Base-by-base conservation (phyloP, 176 grass and related monocot genomes). In the Oryza nivara region DNA sequence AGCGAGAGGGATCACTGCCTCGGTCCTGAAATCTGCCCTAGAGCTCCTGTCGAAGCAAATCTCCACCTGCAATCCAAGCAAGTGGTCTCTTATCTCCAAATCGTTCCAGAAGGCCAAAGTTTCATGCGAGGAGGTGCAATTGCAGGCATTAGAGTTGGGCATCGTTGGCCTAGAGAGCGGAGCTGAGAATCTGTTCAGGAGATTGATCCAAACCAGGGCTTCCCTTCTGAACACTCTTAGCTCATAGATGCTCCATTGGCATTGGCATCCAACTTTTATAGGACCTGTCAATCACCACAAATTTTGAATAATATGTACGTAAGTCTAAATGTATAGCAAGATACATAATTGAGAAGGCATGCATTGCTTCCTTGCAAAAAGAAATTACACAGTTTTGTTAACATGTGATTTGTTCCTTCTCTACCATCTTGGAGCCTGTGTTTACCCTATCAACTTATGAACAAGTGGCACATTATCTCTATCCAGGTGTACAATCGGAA, bases 211-310 rank as follows among this genome's bases (percentile, higher is more conserved):
- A 75, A 76, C 19, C 6, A 80, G 89, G 76, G 89, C 80, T 35
- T 87, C 89, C 63, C 75, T 91, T 75, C 81, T 87, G 40, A 91
- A 91, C 66, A 87, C 56, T 65, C 73, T 85, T 28, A 87, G 76
- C 81, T 79, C 11, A 38, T 87, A 77, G 78, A 88, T 60, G 77
- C 56, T 38, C 72, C 48, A 19, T 0, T 70, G 7, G 46, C 73
- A 67, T 86, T 77, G 78, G 15, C 83, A 86, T 78, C 83, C 88
- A 32, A 48, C 30, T 86, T 90, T 86, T 82, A 73, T 7, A 86
- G 88, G 78, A 86, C 45, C 45, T 75, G 83, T 80, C 83, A 72
- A 85, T 90, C 72, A 51, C 30, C 48, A 67, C 35, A 80, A 70
- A 80, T 76, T 75, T 61, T 89, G 49, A 71, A 78, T 3, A 12